A percentile compares a stretch with the other conserved stretches of the same genome.
phyloP scores from a whole-genome alignment of 805 yeast genomes.

The Saccharomycopsis synnaedendra region DNA sequence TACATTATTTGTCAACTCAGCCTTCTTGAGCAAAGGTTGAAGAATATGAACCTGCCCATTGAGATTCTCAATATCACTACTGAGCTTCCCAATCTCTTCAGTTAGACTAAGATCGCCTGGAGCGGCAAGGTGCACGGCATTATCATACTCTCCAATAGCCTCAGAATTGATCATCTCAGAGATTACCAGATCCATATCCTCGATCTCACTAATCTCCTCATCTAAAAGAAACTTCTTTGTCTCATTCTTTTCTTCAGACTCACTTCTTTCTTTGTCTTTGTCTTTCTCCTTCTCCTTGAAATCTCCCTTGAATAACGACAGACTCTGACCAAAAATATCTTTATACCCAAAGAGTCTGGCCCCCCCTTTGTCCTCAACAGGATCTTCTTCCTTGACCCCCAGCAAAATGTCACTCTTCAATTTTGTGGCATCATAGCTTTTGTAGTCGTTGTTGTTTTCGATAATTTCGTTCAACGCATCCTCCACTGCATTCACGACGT shows the following conservation, averaged over 20 bases:
- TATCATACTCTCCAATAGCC: constrained; percentile 20
- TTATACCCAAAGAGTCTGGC: constrained; percentile 8
- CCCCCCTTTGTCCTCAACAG: not conserved
- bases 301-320: constrained; percentile 6
- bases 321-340: constrained; percentile 8
- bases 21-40: constrained; percentile 61
- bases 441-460: constrained; percentile 20
- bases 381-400: not conserved
- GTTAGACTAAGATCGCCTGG: constrained; percentile 55
- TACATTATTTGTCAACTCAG: constrained; percentile 71
- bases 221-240: constrained; percentile 10
- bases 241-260: constrained; percentile 17
- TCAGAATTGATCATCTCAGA: constrained; percentile 17
- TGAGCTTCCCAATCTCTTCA: constrained; percentile 53
- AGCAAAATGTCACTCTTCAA: constrained; percentile 11
- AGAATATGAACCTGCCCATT: constrained; percentile 54
- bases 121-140: constrained; percentile 40
- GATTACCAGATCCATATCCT: constrained; percentile 17
- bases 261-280: constrained; percentile 1
- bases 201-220: constrained; percentile 19
- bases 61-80: constrained; percentile 44
- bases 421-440: constrained; percentile 7
- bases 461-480: constrained; percentile 55
- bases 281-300: not conserved
- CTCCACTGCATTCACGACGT: constrained; percentile 50